Evolutionary conservation across 2,329 filamentous ascomycete genomes (phyloP).

Genomic region (Aspergillus fructus): DNA sequence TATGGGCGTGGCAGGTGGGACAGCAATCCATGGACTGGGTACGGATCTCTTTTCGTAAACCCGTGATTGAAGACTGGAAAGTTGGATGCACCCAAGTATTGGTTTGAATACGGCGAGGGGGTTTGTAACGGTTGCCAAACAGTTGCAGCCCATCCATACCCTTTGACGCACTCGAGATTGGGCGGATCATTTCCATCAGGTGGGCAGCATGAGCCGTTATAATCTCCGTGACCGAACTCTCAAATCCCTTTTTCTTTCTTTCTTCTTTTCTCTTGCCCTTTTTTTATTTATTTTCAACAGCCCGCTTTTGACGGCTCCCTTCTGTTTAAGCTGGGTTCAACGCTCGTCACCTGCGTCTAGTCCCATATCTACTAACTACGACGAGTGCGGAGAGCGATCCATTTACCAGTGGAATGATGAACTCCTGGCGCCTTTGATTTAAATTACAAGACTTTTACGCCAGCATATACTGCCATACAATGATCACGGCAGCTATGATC

Average conservation of each 20-base stretch:
- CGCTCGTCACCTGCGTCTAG: not conserved
- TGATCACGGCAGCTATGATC: not conserved
- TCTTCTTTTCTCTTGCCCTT: not conserved
- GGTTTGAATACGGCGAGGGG: slow-evolving; percentile 6
- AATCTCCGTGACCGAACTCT: slow-evolving; percentile 14
- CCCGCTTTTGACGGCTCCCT: not conserved
- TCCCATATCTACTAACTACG: not conserved
- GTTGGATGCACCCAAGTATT: slow-evolving; percentile 14
- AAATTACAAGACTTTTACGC: not conserved
- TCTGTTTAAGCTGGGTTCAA: not conserved
- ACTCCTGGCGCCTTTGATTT: not conserved
- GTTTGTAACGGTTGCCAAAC: slow-evolving; percentile 1
- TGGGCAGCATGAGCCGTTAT: slow-evolving; percentile 18
- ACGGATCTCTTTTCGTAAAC: slow-evolving; percentile 1
- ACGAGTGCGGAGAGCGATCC: not conserved
- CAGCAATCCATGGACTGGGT: slow-evolving; percentile 11
- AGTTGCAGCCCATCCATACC: slow-evolving; percentile 17
- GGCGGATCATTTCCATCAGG: slow-evolving; percentile 19
- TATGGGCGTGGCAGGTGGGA: slow-evolving; percentile 20
- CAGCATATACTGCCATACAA: not conserved
- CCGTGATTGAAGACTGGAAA: not conserved
- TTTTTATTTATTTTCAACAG: not conserved
- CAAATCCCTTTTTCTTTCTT: slow-evolving; percentile 1
- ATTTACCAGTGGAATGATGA: not conserved
- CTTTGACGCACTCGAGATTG: slow-evolving; percentile 16